These are phyloP conservation scores for Apiospora aurea DNA, from an alignment of 2,329 filamentous ascomycete genomes.

Conservation along the genomic window DNA sequence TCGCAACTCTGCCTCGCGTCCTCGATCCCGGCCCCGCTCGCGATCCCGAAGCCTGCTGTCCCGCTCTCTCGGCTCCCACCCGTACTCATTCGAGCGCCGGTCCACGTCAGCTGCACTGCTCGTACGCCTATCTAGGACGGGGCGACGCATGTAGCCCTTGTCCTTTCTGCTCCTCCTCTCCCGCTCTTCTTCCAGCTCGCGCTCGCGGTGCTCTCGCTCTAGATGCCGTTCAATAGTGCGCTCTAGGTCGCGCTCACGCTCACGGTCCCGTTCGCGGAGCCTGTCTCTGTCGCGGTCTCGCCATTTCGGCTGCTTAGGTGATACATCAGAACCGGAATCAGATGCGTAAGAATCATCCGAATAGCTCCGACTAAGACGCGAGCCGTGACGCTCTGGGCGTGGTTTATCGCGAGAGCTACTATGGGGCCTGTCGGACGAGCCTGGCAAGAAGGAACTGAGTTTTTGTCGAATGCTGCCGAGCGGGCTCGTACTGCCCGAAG, in stretches of 20 bases:
- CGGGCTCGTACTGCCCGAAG: conserved; percentile 31
- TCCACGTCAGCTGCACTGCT: conserved; percentile 43
- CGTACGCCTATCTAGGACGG: conserved; percentile 36
- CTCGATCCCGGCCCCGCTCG: conserved; percentile 38
- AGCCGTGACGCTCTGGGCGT: conserved; percentile 34
- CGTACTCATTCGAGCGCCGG: conserved; percentile 34
- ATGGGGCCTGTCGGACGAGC: conserved; percentile 38
- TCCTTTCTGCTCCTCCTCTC: conserved; percentile 37
- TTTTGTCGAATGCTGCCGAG: conserved; percentile 37
- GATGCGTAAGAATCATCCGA: conserved; percentile 40
- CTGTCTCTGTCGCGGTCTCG: conserved; percentile 26
- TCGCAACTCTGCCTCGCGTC: conserved; percentile 42
- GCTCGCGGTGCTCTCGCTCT: conserved; percentile 30
- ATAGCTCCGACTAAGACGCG: conserved; percentile 36
- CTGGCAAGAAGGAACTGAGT: conserved; percentile 37
- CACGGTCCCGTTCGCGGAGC: conserved; percentile 29
- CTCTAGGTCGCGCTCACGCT: conserved; percentile 36
- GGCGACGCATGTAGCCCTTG: conserved; percentile 37
- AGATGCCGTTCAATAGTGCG: conserved; percentile 36
- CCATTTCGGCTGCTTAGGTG: conserved; percentile 33
- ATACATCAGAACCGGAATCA: conserved; percentile 37
- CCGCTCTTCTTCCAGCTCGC: conserved; percentile 33
- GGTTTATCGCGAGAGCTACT: conserved; percentile 41
- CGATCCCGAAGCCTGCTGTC: conserved; percentile 30
- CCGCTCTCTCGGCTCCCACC: conserved; percentile 35